Percentiles rank a stretch among this genome's conserved stretches.
Conservation (phyloP, 2,329 filamentous ascomycete genomes). For the Cladorrhinum sp. region DNA sequence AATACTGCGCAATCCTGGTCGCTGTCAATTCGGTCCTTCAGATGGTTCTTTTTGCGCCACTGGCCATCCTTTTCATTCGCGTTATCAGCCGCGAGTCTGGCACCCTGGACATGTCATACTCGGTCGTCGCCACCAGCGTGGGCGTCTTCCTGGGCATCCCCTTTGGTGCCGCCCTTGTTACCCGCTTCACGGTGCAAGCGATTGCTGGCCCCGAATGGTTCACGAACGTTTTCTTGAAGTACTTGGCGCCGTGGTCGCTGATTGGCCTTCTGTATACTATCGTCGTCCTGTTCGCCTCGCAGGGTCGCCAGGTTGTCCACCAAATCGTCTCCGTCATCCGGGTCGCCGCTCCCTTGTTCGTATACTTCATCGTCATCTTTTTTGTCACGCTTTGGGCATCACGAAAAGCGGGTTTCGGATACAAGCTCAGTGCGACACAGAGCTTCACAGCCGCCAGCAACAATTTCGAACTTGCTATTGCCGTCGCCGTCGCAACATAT, state of each 20-base stretch:
- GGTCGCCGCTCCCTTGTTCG: constrained; percentile 74
- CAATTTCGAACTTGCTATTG: constrained; percentile 90
- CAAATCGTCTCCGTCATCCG: constrained; percentile 81
- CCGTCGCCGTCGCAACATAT: constrained; percentile 78
- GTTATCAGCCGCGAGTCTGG: too few species aligned
- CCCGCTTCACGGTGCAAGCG: constrained; percentile 59
- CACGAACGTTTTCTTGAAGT: constrained; percentile 65
- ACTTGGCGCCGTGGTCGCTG: constrained; percentile 69
- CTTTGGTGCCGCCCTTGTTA: constrained; percentile 73
- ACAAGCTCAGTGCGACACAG: constrained; percentile 42
- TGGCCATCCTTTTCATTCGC: too few species aligned
- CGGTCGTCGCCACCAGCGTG: too few species aligned
- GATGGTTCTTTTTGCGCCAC: too few species aligned
- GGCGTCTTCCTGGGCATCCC: constrained; percentile 84
- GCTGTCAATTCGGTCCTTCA: too few species aligned
- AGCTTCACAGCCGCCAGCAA: constrained; percentile 89
- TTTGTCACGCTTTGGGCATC: constrained; percentile 61
- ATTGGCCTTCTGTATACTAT: constrained; percentile 86
- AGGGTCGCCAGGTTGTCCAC: constrained; percentile 72
- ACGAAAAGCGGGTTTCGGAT: constrained; percentile 59
- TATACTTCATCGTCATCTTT: constrained; percentile 80
- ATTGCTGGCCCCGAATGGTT: constrained; percentile 60
- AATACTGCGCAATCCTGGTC: constrained; percentile 44
- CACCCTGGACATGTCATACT: too few species aligned
- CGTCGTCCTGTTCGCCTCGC: constrained; percentile 77